Conservation (phyloP, 257 asterid genomes). For the Petunia axillaris region DNA sequence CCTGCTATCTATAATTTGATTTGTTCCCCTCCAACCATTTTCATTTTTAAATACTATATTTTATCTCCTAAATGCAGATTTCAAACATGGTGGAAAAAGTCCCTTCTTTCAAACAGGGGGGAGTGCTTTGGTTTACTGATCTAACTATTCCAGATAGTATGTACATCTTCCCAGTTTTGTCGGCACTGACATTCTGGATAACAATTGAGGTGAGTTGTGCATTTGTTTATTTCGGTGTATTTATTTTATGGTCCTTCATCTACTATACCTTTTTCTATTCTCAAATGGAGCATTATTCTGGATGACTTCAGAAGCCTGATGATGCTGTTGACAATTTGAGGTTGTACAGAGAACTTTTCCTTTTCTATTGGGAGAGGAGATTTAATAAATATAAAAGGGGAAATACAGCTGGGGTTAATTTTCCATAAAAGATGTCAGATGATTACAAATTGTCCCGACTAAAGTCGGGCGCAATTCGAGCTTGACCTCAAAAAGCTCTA, state of each 20-base stretch:
- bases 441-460: background rate
- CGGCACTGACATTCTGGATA: conserved; percentile 87
- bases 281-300: background rate
- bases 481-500: background rate
- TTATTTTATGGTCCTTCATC: background rate
- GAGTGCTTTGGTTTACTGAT: conserved; percentile 86
- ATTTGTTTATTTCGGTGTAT: background rate
- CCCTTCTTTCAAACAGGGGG: conserved; percentile 92
- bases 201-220: conserved; percentile 78
- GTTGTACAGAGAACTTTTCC: background rate
- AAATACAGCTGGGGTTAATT: background rate
- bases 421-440: background rate
- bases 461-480: background rate
- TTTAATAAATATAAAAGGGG: background rate
- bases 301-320: background rate
- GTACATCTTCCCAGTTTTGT: conserved; percentile 75
- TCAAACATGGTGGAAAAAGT: conserved; percentile 83
- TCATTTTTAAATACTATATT: conserved; percentile 4
- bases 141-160: conserved; percentile 82
- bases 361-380: background rate
- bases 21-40: background rate
- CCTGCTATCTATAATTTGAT: conserved; percentile 1
- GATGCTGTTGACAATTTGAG: background rate
- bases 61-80: conserved; percentile 51
- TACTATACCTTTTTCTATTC: background rate